phyloP scores from a whole-genome alignment of 1,139 yeast genomes.

The Zygotorulaspora mrakii region DNA sequence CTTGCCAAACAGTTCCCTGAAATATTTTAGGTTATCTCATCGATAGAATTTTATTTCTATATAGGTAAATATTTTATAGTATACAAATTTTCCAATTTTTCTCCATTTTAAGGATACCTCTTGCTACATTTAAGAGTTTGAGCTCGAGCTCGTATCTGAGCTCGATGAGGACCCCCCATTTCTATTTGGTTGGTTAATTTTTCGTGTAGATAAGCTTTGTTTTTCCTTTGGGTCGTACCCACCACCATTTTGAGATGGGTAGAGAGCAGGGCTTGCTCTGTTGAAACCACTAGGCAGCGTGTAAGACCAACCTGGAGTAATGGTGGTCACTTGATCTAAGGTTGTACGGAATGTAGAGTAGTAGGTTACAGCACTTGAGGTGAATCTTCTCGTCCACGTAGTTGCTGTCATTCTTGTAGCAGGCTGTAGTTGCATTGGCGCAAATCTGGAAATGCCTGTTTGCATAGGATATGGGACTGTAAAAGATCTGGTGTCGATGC shows the following conservation, averaged over 20 bases:
- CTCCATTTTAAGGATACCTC: slow-evolving; percentile 1
- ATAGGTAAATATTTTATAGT: slow-evolving; percentile 3
- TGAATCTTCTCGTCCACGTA: slow-evolving; percentile 57
- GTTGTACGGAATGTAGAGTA: slow-evolving; percentile 44
- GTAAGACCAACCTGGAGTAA: slow-evolving; percentile 83
- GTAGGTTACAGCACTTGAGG: slow-evolving; percentile 64
- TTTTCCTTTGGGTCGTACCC: slow-evolving; percentile 43
- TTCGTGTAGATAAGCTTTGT: slow-evolving; percentile 39
- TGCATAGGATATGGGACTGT: slow-evolving; percentile 66
- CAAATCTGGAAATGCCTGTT: slow-evolving; percentile 70
- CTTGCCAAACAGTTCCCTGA: slow-evolving; percentile 33
- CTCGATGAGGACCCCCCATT: slow-evolving; percentile 2
- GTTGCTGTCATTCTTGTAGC: slow-evolving; percentile 62
- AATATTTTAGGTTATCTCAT: slow-evolving; percentile 27
- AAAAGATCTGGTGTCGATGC: slow-evolving; percentile 40
- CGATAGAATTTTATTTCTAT: no score
- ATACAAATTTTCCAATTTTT: slow-evolving; percentile 4
- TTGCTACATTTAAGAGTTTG: slow-evolving; percentile 1
- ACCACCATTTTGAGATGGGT: slow-evolving; percentile 55
- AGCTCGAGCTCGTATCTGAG: slow-evolving; percentile 1
- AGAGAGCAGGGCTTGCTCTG: slow-evolving; percentile 63
- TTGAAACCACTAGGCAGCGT: slow-evolving; percentile 60
- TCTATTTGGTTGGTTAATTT: slow-evolving; percentile 20
- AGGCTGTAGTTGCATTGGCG: slow-evolving; percentile 92
- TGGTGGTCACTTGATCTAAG: slow-evolving; percentile 54